Conservation (phyloP, 371 early-diverging fungal genomes). For the Entomophthora muscae region DNA sequence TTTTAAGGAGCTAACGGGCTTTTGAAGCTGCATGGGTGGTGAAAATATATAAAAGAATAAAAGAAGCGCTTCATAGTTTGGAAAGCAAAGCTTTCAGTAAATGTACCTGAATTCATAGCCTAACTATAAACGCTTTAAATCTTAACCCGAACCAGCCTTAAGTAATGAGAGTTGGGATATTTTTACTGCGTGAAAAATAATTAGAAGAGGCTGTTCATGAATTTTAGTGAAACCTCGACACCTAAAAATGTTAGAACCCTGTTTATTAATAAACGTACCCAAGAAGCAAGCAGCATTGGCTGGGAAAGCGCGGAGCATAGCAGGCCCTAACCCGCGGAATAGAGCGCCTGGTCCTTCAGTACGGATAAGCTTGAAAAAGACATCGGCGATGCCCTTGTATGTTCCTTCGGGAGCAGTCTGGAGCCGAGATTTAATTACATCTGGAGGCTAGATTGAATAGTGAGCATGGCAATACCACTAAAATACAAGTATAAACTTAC, state of each 20-base stretch:
- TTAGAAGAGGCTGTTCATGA: slow-evolving; percentile 10
- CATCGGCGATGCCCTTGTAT: slow-evolving; percentile 67
- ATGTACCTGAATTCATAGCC: no score
- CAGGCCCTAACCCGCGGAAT: slow-evolving; percentile 93
- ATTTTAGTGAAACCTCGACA: slow-evolving; percentile 11
- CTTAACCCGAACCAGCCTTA: no score
- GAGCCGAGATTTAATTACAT: slow-evolving; percentile 92
- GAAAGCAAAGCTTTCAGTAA: no score
- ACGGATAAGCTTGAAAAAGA: slow-evolving; percentile 65
- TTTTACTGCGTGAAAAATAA: no score
- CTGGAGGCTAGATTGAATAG: slow-evolving; percentile 64
- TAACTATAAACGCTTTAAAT: no score
- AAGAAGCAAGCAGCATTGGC: slow-evolving; percentile 56
- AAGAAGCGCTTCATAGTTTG: no score
- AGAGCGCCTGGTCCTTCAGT: slow-evolving; percentile 80
- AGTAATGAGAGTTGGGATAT: no score
- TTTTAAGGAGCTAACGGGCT: no score
- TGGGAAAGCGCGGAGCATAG: slow-evolving; percentile 89
- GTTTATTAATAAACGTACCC: slow-evolving; percentile 7
- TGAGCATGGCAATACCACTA: neutral
- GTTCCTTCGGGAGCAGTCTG: slow-evolving; percentile 94
- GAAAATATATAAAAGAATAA: no score
- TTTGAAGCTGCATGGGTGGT: no score
- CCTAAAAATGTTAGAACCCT: slow-evolving; percentile 7
- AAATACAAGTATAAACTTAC: slow-evolving; percentile 2